Evolutionary conservation across 345 rosid species (phyloP).

Genomic region (Laguncularia racemosa): DNA sequence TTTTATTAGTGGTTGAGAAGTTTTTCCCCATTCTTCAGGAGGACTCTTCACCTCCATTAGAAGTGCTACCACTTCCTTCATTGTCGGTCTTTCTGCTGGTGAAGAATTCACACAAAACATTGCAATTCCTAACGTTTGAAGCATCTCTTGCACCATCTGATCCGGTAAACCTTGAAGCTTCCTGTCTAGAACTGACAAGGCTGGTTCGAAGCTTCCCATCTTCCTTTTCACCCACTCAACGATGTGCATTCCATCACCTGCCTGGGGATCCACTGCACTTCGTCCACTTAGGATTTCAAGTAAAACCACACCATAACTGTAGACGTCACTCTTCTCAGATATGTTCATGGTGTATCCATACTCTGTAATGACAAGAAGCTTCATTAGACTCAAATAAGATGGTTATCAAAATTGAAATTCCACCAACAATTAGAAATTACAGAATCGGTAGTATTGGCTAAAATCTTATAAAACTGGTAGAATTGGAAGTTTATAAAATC

Average conservation of each 20-base stretch:
- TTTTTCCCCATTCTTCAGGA: constrained; percentile 87
- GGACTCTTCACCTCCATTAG: constrained; percentile 84
- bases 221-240: constrained; percentile 96
- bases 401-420: no score
- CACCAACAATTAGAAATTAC: no score
- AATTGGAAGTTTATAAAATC: no score
- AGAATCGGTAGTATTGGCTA: no score
- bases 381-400: not conserved
- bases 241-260: constrained; percentile 75
- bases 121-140: constrained; percentile 84
- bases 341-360: constrained; percentile 94
- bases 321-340: constrained; percentile 93
- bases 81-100: constrained; percentile 76
- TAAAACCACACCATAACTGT: constrained; percentile 88
- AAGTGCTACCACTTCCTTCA: constrained; percentile 95
- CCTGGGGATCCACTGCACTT: constrained; percentile 63
- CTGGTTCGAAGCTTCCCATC: constrained; percentile 98
- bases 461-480: no score
- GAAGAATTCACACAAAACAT: constrained; percentile 94
- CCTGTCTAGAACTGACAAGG: constrained; percentile 51
- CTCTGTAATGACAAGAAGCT: constrained; percentile 38
- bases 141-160: constrained; percentile 94
- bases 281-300: constrained; percentile 82
- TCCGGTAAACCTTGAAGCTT: constrained; percentile 83
- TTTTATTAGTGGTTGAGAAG: constrained; percentile 85